phyloP scores from a whole-genome alignment of 73 alveolate genomes.

The Paramecium octaurelia region DNA sequence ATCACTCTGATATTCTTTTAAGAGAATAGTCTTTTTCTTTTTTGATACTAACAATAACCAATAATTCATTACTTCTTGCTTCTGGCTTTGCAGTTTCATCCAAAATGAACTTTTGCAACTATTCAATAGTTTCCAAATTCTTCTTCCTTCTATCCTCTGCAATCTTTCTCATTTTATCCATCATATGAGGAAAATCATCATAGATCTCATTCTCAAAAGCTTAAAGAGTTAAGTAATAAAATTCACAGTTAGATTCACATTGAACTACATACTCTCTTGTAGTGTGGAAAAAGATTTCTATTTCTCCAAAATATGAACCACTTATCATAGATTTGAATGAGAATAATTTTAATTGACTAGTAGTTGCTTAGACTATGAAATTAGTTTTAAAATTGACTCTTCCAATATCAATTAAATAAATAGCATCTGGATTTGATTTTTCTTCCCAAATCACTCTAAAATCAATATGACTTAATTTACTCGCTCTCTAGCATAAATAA shows the following conservation, averaged over 20 bases:
- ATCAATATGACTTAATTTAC: not conserved
- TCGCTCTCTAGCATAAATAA: slow-evolving; percentile 68
- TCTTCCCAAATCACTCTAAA: slow-evolving; percentile 60
- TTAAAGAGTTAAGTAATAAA: slow-evolving; percentile 47
- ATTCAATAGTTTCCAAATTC: not conserved
- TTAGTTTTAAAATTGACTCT: slow-evolving; percentile 67
- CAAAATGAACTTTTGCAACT: not conserved
- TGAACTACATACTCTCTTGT: slow-evolving; percentile 56
- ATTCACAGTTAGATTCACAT: slow-evolving; percentile 41
- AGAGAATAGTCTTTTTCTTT: not conserved
- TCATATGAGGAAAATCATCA: slow-evolving; percentile 60
- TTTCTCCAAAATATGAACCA: slow-evolving; percentile 86
- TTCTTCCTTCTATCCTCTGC: slow-evolving; percentile 50
- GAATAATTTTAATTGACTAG: not conserved
- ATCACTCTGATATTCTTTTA: not conserved
- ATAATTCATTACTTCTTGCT: not conserved
- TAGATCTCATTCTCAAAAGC: slow-evolving; percentile 39
- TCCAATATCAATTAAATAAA: slow-evolving; percentile 74
- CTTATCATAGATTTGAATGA: slow-evolving; percentile 66
- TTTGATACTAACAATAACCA: not conserved
- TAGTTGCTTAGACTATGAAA: slow-evolving; percentile 44
- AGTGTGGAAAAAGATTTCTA: slow-evolving; percentile 63
- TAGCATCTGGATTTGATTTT: slow-evolving; percentile 75
- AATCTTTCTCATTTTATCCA: slow-evolving; percentile 56
- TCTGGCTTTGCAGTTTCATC: slow-evolving; percentile 33